Base-by-base conservation (phyloP, 2,329 filamentous ascomycete genomes). In the Cercospora sojina region DNA sequence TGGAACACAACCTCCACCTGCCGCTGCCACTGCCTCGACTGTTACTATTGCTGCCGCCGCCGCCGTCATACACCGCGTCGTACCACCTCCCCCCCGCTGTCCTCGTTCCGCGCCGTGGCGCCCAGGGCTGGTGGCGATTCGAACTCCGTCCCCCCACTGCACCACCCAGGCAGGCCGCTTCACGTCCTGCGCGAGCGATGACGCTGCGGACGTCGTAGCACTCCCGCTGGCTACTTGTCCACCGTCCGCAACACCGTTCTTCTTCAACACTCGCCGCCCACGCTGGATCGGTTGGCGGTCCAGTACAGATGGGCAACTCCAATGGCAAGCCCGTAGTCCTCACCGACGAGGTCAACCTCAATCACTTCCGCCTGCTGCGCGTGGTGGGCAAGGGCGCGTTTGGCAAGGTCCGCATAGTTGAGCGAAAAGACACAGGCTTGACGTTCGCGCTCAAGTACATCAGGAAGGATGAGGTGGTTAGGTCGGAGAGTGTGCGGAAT, bases 401-500 rank as follows among this genome's bases (percentile, higher is more conserved):
- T 83, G 95, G 95, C 76, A 99, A 99, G 82, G 95, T 99, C 69
- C 91, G 95, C 76, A 99, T 99, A 73, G 95, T 99, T 77, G 95
- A 99, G 84, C 88, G 93, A 73, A 98, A 98, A 81, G 95, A 99
- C 78, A 97, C 93, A 1, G 90, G 89, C 64, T 82, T 98, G 74
- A 94, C 93, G 2, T 99, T 99, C 80, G 95, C 95, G 53, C 85
- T 99, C 71, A 99, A 99, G 81, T 98, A 98, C 80, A 98, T 98
- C 71, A 89, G 93, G 72, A 98, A 97, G 86, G 94, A 98, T 90
- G 94, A 98, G 87, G 94, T 99, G 74, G 93, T 99, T 74, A 92
- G 94, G 76, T 97, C 93, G 69, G 95, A 98, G 80, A 98, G 94
- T 78, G 95, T 98, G 68, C 91, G 94, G 75, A 99, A 99, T 79